phyloP scores from a whole-genome alignment of 805 yeast species.

The Yamadazyma scolyti region DNA sequence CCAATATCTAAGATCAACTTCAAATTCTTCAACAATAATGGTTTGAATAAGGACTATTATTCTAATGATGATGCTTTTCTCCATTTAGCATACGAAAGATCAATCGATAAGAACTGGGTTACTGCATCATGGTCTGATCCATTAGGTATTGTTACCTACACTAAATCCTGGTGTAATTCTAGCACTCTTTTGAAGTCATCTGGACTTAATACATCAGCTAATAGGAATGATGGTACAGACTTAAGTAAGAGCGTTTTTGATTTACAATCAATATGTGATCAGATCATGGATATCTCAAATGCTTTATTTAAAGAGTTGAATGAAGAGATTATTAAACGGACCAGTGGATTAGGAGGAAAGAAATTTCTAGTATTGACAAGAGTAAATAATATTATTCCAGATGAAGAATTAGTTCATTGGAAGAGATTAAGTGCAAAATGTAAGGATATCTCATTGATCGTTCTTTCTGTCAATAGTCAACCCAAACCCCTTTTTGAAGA shows the following conservation, averaged over 20 bases:
- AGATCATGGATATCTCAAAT: slow-evolving; percentile 60
- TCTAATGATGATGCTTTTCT: slow-evolving; percentile 67
- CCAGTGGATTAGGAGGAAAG: slow-evolving; percentile 45
- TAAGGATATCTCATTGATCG: slow-evolving; percentile 57
- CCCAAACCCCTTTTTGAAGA: slow-evolving; percentile 43
- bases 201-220: slow-evolving; percentile 3
- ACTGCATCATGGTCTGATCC: slow-evolving; percentile 90
- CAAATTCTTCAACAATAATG: slow-evolving; percentile 23
- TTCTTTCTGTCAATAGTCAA: slow-evolving; percentile 61
- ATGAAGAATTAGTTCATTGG: slow-evolving; percentile 80
- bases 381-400: slow-evolving; percentile 70
- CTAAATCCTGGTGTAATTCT: slow-evolving; percentile 61
- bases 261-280: slow-evolving; percentile 53
- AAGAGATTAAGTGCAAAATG: slow-evolving; percentile 62
- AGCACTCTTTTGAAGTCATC: slow-evolving; percentile 11
- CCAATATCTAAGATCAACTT: slow-evolving; percentile 35
- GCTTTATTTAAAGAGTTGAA: slow-evolving; percentile 36
- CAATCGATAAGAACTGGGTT: slow-evolving; percentile 79
- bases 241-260: slow-evolving; percentile 16
- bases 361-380: slow-evolving; percentile 66
- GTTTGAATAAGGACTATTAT: slow-evolving; percentile 14
- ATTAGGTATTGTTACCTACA: slow-evolving; percentile 57
- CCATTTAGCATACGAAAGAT: slow-evolving; percentile 82
- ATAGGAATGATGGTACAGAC: slow-evolving; percentile 4
- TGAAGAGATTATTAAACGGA: slow-evolving; percentile 27